Conservation (phyloP, 768 basidiomycete genomes). For the Pleurotus tuber-regium region DNA sequence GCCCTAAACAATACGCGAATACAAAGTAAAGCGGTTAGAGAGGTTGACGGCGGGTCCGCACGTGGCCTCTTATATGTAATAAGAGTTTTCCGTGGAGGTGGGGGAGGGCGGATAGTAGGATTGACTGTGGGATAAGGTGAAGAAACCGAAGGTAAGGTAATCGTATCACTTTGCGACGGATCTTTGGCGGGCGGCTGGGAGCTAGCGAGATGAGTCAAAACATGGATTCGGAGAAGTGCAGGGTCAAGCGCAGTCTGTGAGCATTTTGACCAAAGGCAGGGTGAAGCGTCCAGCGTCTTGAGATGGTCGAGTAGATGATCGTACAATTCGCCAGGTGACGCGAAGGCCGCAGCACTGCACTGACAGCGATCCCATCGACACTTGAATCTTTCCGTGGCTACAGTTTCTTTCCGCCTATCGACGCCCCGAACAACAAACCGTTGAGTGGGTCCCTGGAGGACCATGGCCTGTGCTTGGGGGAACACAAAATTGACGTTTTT, state of each 20-base stretch:
- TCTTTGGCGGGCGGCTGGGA: conserved; percentile 53
- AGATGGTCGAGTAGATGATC: conserved; percentile 69
- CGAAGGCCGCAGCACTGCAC: conserved; percentile 46
- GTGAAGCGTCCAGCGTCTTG: conserved; percentile 21
- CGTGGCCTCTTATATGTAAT: conserved; percentile 59
- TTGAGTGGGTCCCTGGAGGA: conserved; percentile 66
- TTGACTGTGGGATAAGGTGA: conserved; percentile 54
- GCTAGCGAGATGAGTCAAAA: conserved; percentile 74
- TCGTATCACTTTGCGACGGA: conserved; percentile 69
- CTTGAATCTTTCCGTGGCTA: conserved; percentile 60
- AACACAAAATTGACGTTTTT: conserved; percentile 88
- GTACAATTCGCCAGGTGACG: conserved; percentile 62
- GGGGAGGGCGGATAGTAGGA: conserved; percentile 67
- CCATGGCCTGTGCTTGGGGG: conserved; percentile 85
- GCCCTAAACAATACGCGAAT: conserved; percentile 82
- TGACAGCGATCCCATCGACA: conserved; percentile 75
- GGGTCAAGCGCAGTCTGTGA: conserved; percentile 43
- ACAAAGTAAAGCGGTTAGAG: conserved; percentile 78
- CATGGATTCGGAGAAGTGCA: conserved; percentile 57
- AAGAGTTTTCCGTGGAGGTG: conserved; percentile 64
- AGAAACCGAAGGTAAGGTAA: conserved; percentile 60
- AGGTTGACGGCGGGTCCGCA: conserved; percentile 65
- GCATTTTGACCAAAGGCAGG: conserved; percentile 78
- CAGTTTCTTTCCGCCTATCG: conserved; percentile 57
- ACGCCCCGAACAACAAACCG: conserved; percentile 90